phyloP scores from a whole-genome alignment of 106 monocot species.

The Dioscorea alata region DNA sequence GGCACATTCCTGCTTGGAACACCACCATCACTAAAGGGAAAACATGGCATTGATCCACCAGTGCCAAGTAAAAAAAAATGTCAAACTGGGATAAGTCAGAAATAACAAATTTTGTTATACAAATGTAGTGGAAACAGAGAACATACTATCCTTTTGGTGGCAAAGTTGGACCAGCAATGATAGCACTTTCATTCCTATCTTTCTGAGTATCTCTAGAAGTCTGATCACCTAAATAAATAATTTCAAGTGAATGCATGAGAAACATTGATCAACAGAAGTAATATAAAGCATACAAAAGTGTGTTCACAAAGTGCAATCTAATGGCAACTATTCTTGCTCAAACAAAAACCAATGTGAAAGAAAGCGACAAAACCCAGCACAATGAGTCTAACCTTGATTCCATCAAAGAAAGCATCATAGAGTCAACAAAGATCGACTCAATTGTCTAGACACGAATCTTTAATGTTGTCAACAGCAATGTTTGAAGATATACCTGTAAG shows the following conservation, averaged over 20 bases:
- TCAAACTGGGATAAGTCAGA: neutral
- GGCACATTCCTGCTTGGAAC: slow-evolving; percentile 30
- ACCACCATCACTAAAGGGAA: slow-evolving; percentile 37
- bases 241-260: neutral
- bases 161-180: slow-evolving; percentile 35
- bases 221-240: slow-evolving; percentile 42
- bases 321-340: too few relatives aligned
- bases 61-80: too few relatives aligned
- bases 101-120: neutral
- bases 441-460: too few relatives aligned
- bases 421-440: too few relatives aligned
- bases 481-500: slow-evolving; percentile 40
- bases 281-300: too few relatives aligned
- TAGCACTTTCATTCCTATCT: slow-evolving; percentile 37
- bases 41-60: neutral
- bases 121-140: neutral
- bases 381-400: neutral
- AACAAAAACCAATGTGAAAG: too few relatives aligned
- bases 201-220: slow-evolving; percentile 32
- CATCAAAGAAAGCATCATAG: neutral
- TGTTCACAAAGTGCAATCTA: too few relatives aligned
- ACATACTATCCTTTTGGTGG: slow-evolving; percentile 77
- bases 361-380: too few relatives aligned
- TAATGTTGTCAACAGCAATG: too few relatives aligned
- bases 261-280: neutral